Evolutionary conservation across 345 rosid genomes (phyloP), one percentile per base, ranked within the genome.

Genomic region (Erucastrum elatum): DNA sequence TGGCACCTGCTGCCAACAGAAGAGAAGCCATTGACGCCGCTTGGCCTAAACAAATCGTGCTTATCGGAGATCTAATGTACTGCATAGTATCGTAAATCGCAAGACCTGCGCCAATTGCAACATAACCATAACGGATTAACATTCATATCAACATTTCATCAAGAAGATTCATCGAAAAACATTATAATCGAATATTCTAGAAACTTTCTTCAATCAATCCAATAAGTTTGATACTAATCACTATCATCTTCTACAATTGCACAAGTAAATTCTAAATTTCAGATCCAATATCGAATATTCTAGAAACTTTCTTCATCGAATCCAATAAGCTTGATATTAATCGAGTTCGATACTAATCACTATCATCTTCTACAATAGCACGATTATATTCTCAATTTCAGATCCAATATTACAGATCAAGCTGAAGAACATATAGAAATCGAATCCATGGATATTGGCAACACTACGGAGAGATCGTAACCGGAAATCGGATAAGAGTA

Each of bases 11-110:
- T 49, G 97, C 88, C 80, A 94, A 81, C 17, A 91, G 97, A 53
- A 94, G 93, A 65, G 98, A 94, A 64, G 83, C 97, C 98, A 94
- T 91, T 12, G 98, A 94, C 21, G 97, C 97, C 79, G 98, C 97
- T 81, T 91, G 98, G 2, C 98, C 98, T 82, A 94, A 75, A 75
- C 98, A 94, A 51, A 88, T 89, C 29, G 98, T 94, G 76, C 82
- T 88, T 72, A 91, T 80, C 3, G 98, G 97, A 21, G 96, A 90
- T 37, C 91, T 87, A 60, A 94, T 87, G 81, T 91, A 94, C 72
- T 90, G 97, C 96, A 94, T 91, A 0, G 98, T 94, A 70, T 94
- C 97, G 53, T 94, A 91, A 71, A 94, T 91, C 15, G 98, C 97
- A 85, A 94, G 94, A 34, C 98, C 98, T 76, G 62, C 73, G 21